Percentiles rank a stretch among this genome's conserved stretches.
These are phyloP conservation scores for Dothideomycetidae sp. DNA, from an alignment of 2,329 filamentous ascomycete genomes.

Conservation along the genomic window DNA sequence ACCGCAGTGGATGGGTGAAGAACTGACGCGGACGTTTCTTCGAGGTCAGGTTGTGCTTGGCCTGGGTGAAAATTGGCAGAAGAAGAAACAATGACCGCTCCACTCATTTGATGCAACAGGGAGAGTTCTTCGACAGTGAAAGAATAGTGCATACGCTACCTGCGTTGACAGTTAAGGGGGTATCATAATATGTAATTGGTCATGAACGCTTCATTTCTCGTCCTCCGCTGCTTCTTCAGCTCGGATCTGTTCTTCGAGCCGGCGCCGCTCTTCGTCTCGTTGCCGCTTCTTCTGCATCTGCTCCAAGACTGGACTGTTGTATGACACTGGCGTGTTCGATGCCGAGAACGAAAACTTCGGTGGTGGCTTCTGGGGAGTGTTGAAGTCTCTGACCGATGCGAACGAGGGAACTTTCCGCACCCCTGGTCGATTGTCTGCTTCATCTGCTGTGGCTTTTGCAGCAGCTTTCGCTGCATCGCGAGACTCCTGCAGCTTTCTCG, in stretches of 20 bases:
- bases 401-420: conserved; percentile 30
- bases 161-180: too few species aligned
- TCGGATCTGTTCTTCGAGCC: conserved; percentile 31
- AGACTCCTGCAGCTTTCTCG: not conserved
- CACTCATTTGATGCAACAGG: too few species aligned
- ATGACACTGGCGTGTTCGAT: conserved; percentile 11
- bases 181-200: too few species aligned
- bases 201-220: too few species aligned
- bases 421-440: not conserved
- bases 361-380: conserved; percentile 16
- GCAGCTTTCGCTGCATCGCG: not conserved
- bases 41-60: conserved; percentile 24
- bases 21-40: conserved; percentile 23
- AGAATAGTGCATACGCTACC: too few species aligned
- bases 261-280: conserved; percentile 31
- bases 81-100: conserved; percentile 5
- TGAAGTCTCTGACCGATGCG: conserved; percentile 23
- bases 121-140: too few species aligned
- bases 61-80: conserved; percentile 15
- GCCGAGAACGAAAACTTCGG: conserved; percentile 2
- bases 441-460: not conserved
- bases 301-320: conserved; percentile 23
- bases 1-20: conserved; percentile 30
- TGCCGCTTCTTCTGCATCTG: conserved; percentile 32
- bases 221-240: conserved; percentile 20